Conservation (phyloP, 768 basidiomycete genomes). For the Kockovaella imperatae region DNA sequence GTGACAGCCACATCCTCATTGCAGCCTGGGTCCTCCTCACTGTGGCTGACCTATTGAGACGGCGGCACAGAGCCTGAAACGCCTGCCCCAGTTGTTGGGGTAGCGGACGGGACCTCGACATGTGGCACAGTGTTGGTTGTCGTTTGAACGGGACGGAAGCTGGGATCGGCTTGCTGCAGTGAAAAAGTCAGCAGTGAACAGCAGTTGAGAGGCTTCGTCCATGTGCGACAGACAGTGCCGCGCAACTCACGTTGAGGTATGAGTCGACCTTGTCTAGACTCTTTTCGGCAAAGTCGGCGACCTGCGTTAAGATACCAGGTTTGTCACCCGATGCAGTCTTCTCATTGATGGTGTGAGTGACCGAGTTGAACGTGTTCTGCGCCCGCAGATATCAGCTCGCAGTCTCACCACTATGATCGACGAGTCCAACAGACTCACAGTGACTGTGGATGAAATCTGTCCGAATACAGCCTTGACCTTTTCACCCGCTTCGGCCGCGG, state of each 20-base stretch:
- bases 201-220: slow-evolving; percentile 3
- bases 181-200: too few species aligned
- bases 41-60: too few species aligned
- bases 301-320: slow-evolving; percentile 39
- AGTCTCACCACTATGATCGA: background rate
- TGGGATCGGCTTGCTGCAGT: too few species aligned
- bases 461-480: slow-evolving; percentile 25
- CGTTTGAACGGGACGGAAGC: slow-evolving; percentile 20
- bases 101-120: background rate
- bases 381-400: background rate
- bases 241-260: slow-evolving; percentile 31
- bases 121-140: slow-evolving; percentile 41
- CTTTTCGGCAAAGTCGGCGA: slow-evolving; percentile 24
- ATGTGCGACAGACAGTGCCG: too few species aligned
- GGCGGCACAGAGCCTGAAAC: too few species aligned
- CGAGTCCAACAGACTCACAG: background rate
- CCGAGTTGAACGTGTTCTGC: slow-evolving; percentile 22
- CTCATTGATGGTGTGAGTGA: slow-evolving; percentile 39
- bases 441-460: slow-evolving; percentile 12
- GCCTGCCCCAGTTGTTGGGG: too few species aligned
- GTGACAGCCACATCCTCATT: too few species aligned
- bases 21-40: too few species aligned
- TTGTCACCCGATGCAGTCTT: slow-evolving; percentile 36
- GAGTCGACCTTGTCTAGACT: slow-evolving; percentile 33
- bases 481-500: slow-evolving; percentile 11